Base-by-base conservation (phyloP, 768 basidiomycete species). In the Neoboletus subvelutipes region DNA sequence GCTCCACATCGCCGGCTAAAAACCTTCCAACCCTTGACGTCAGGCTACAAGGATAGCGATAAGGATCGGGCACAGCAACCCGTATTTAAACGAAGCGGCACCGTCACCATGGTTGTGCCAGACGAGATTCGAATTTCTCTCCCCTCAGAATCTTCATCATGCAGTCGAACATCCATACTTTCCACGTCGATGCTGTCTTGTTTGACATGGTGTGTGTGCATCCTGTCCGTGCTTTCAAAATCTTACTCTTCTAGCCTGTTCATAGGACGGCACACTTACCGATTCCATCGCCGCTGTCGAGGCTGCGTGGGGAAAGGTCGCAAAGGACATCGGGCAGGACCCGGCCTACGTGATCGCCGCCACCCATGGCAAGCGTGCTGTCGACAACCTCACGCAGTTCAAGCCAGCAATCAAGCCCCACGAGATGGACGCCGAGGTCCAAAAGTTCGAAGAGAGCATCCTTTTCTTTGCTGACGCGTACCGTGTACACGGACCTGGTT, bases 361-460 rank as follows among this genome's bases (percentile, higher is more conserved):
- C 39, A 89, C 87, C n/a, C 88, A 90, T 69, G 88, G 88, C 65
- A 85, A 87, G 66, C 84, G 88, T 58, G 88, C 87, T 12, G 77
- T 87, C 65, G 88, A 90, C 75, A 90, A 90, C 72, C 81, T 89
- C 60, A 69, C 78, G 5, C 75, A 78, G 48, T 84, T 84, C 76
- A 84, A 82, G 64, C 84, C 85, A 0, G 68, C 78, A 33, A 80
- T 86, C 63, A 75, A 76, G 60, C 45, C 65, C 22, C 76, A 83
- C 68, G 80, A 85, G 69, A 81, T 86, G 76, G 81, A 83, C 63
- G 70, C 59, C 31, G 84, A 82, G 56, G 83, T 86, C 3, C 73
- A 77, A n/a, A 75, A 75, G 22, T 88, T 88, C 60, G 87, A 88
- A 68, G 76, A 83, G 62, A 78, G 77, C 55, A 87, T 87, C 55